Evolutionary conservation across 2,329 filamentous ascomycete species (phyloP).

Genomic region (Pseudocercospora crystallina): DNA sequence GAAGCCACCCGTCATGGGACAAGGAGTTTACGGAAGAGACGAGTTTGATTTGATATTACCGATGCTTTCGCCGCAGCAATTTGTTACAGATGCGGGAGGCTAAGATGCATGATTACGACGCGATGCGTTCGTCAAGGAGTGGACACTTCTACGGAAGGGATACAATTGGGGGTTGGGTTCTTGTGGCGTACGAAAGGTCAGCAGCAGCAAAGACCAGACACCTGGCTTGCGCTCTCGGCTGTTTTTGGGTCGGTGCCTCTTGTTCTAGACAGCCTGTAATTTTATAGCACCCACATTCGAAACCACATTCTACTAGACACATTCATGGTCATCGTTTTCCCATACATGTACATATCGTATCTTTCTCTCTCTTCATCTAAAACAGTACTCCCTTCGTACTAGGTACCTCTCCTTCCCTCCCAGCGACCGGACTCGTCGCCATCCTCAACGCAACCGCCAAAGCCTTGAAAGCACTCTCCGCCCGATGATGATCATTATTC

Average conservation of each 20-base stretch:
- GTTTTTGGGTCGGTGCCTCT: too few relatives aligned
- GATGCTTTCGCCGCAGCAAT: background rate
- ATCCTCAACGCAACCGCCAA: constrained; percentile 79
- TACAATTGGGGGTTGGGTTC: background rate
- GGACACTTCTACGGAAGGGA: background rate
- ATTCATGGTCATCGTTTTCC: too few relatives aligned
- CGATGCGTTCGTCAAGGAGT: background rate
- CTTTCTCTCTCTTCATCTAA: constrained; percentile 16
- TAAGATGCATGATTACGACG: constrained; percentile 4
- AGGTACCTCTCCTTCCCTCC: constrained; percentile 86
- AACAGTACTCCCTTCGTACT: constrained; percentile 92
- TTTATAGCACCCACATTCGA: too few relatives aligned
- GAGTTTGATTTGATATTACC: background rate
- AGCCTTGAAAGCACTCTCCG: constrained; percentile 97
- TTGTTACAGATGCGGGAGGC: background rate
- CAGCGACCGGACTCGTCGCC: constrained; percentile 72
- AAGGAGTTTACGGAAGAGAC: background rate
- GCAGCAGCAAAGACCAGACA: too few relatives aligned
- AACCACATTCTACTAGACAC: too few relatives aligned
- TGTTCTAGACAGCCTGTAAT: too few relatives aligned
- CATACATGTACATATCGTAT: too few relatives aligned
- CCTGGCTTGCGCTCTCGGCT: too few relatives aligned
- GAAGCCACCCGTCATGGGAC: background rate
- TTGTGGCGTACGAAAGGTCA: too few relatives aligned
- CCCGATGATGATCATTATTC: constrained; percentile 91